Evolutionary conservation across 352 stramenopile genomes (phyloP).

Genomic region (Globisporangium cylindrosporum): DNA sequence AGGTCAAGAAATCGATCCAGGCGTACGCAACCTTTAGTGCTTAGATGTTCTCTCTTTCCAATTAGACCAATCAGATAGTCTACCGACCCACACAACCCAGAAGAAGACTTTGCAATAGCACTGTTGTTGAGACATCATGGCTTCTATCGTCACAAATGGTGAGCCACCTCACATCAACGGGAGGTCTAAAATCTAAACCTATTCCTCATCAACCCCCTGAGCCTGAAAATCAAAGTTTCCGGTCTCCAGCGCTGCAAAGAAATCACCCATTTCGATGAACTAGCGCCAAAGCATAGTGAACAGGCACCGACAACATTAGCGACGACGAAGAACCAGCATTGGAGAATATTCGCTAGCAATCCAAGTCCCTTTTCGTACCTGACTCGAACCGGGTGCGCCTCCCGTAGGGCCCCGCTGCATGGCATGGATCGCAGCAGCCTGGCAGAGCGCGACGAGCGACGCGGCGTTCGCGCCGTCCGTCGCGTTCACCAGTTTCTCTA

Average conservation of each 20-base stretch:
- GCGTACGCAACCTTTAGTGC: conserved; percentile 43
- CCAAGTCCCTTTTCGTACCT: neutral
- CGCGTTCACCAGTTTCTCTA: conserved; percentile 41
- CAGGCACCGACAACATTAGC: neutral
- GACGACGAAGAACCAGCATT: too few relatives aligned
- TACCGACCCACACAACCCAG: neutral
- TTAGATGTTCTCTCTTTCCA: conserved; percentile 23
- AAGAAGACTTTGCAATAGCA: neutral
- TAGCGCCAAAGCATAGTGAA: neutral
- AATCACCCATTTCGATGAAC: conserved; percentile 46
- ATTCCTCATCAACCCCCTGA: conserved; percentile 10
- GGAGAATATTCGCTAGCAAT: too few relatives aligned
- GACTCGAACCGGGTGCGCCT: conserved; percentile 26
- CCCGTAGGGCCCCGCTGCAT: conserved; percentile 52
- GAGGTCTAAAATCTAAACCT: neutral
- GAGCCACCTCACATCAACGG: too few relatives aligned
- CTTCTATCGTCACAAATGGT: neutral
- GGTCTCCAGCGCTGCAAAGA: conserved; percentile 34
- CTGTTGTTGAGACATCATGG: neutral
- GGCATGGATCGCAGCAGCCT: conserved; percentile 62
- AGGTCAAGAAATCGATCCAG: conserved; percentile 46
- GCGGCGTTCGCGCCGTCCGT: conserved; percentile 70
- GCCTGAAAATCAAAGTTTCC: conserved; percentile 40
- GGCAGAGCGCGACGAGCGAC: conserved; percentile 70
- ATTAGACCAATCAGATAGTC: neutral